Conservation (phyloP, 2,329 filamentous ascomycete genomes). For the Ambrosiella xylebori region DNA sequence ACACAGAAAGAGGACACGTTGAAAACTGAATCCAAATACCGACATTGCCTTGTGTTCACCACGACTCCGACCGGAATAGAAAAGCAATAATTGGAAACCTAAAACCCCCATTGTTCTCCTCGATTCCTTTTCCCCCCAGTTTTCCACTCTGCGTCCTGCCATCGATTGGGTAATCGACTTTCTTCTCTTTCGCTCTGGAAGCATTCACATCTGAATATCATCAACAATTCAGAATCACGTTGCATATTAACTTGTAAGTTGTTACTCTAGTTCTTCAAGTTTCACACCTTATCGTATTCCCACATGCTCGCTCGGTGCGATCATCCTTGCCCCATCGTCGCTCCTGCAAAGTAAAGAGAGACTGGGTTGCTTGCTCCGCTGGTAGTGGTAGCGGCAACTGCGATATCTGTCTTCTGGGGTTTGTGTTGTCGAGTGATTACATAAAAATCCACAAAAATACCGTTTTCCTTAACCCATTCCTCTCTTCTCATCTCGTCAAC, state of each 20-base stretch:
- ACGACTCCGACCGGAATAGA: slow-evolving; percentile 3
- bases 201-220: slow-evolving; percentile 1
- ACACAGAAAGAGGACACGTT: slow-evolving; percentile 13
- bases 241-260: neutral
- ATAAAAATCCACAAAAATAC: neutral
- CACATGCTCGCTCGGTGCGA: neutral
- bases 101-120: neutral
- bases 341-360: neutral
- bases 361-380: neutral
- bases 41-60: neutral
- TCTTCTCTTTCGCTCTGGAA: neutral
- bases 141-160: slow-evolving; percentile 17
- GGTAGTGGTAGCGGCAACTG: neutral
- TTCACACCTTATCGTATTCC: neutral
- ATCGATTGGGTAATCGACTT: slow-evolving; percentile 4
- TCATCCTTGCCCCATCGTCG: neutral
- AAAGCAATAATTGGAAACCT: neutral
- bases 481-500: neutral
- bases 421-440: neutral
- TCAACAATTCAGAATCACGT: neutral
- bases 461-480: neutral
- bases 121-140: slow-evolving; percentile 3
- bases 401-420: slow-evolving; percentile 2
- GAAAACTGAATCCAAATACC: slow-evolving; percentile 5
- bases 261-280: neutral